Base-by-base conservation (phyloP, 176 grass and related monocot species). In the Triticum dicoccoides region DNA sequence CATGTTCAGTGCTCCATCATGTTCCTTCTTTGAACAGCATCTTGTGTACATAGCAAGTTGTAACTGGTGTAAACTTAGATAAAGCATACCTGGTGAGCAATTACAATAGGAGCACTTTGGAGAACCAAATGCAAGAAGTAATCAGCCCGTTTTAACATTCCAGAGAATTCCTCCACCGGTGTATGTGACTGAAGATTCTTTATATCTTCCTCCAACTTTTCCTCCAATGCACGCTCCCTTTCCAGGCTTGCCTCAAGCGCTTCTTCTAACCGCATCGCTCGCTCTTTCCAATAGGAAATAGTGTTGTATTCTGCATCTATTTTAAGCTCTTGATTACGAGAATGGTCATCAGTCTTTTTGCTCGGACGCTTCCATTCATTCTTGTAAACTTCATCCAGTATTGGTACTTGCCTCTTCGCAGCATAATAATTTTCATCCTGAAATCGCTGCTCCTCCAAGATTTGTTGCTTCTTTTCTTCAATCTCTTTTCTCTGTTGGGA, bases 121-220 rank as follows among this genome's bases (percentile, higher is more conserved):
- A 98, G 91, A 90, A 98, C 89, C 76, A 98, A 93, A 69, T 98
- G 95, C 86, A 98, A 92, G 86, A 98, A 98, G 90, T 95, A 95
- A 86, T 98, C 95, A 24, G 95, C 95, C 42, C 93, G 88, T 80
- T 93, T 85, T 73, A 98, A 87, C 54, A 93, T 95, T 64, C 62
- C 83, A 83, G 91, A 91, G 77, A 98, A 93, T 78, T 98, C 95
- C 74, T 98, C 93, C 21, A 69, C 86, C n/a, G 95, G 93, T 78
- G 82, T 88, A 21, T 98, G 86, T 63, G 88, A 84, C 83, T 93
- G 83, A 61, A 93, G 85, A 81, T 89, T 87, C 80, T 92, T 95
- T 41, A 92, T 91, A 75, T 58, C 81, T 80, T 95, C 86, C 80
- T 87, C 80, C 74, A 98, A 75, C 39, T 98, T 93, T 56, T 89